Evolutionary conservation across 2,329 filamentous ascomycete species (phyloP), one percentile per base, ranked within the genome.

Genomic region (Thelonectria olida): DNA sequence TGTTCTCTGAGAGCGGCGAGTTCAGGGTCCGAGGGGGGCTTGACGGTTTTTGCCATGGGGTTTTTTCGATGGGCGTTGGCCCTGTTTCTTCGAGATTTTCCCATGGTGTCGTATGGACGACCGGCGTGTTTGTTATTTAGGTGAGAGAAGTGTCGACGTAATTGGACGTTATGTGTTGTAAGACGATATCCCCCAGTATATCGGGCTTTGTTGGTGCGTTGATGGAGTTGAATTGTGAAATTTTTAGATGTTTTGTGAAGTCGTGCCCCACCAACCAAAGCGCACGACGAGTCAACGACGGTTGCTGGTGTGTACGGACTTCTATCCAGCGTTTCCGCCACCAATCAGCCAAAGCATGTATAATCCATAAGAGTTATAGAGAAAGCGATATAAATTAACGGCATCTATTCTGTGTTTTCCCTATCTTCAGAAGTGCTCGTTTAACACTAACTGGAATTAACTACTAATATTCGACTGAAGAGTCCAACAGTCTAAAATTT

Each of bases 21-120:
- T 72, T 88, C 86, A 7, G 88, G 87, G 70, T 90, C 88, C 2
- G 86, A 78, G 5, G 86, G 87, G 19, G 85, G 85, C 71, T 89
- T 90, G 72, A 85, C 77, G 19, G 82, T 73, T 73, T 88, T 89
- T 58, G 81, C 76, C 52, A 88, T 80, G 61, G 87, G 86, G 70
- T 88, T 82, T 56, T 81, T 76, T 54, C 86, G 83, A 63, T 81
- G 79, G 48, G 76, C 75, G 34, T 81, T 82, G 64, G 76, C 81
- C 64, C 84, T 79, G 72, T 82, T 85, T 60, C 84, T 81, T 38
- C 86, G 81, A 25, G 86, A 84, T 75, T 90, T 90, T 42, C 78
- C 88, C 87, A 90, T 90, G 17, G 42, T 49, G 23, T n/a, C n/a
- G n/a, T n/a, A n/a, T 22, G 4, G 9, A 20, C n/a, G 36, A 17